Evolutionary conservation across 2,329 filamentous ascomycete genomes (phyloP), one percentile per base, ranked within the genome.

Genomic region (Raffaelea ambrosiae): DNA sequence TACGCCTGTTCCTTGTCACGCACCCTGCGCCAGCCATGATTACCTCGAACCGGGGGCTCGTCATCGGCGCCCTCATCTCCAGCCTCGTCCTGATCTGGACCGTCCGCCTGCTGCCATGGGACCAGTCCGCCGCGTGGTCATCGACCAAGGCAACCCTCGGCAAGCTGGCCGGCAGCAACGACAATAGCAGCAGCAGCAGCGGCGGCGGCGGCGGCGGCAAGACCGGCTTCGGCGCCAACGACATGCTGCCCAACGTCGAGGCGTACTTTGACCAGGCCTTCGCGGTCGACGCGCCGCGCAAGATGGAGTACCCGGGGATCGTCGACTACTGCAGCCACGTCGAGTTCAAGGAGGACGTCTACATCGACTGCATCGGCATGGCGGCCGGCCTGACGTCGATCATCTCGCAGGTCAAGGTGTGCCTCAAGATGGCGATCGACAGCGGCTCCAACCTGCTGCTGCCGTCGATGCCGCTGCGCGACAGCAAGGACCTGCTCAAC

Each of bases 361-460:
- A 58, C 39, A 43, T 62, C 5, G 38, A 58, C 38, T 62, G 60
- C 44, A 55, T 41, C 20, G 55, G 53, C 13, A 62, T 62, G 51
- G 49, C 53, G 16, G 56, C 57, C 5, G 60, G 59, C 9, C 47
- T 62, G 23, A 61, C 60, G 10, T 54, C 52, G n/a, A 60, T 62
- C 38, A 54, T 62, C 42, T 61, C 59, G 11, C 59, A 61, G 43
- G 46, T 62, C 19, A 62, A 60, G 50, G 56, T 59, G 35, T 62
- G 60, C 43, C 41, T 62, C n/a, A 61, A 62, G 48, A 60, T 60
- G 57, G 59, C 59, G 39, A 29, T 61, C 13, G 59, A 61, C 10
- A 48, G 59, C 4, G 59, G 59, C 5, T 49, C 52, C 2, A 48
- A 53, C 29, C 41, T 62, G 4, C 42, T 61, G 1, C 50, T 62